phyloP scores from a whole-genome alignment of 1,139 yeast species.

The Magnusiomyces sp. region DNA sequence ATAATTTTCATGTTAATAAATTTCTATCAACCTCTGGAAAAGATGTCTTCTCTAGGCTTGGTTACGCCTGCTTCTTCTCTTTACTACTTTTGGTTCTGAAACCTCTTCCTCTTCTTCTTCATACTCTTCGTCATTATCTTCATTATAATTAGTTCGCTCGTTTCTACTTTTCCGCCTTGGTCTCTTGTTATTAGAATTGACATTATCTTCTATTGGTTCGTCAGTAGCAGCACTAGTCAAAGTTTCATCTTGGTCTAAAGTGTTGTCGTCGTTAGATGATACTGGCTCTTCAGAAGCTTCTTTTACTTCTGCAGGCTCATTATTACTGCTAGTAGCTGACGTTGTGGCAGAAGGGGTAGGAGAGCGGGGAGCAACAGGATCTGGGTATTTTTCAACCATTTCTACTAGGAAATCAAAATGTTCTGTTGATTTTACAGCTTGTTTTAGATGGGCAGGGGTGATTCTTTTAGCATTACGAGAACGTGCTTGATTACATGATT shows the following conservation, averaged over 20 bases:
- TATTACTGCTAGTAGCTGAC: conserved; percentile 5
- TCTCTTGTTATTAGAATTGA: background rate
- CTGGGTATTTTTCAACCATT: conserved; percentile 52
- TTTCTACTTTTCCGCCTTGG: too few species aligned
- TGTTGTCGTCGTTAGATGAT: background rate
- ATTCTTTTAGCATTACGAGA: conserved; percentile 72
- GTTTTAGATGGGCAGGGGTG: conserved; percentile 71
- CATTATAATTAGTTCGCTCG: too few species aligned
- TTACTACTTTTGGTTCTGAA: too few species aligned
- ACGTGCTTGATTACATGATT: conserved; percentile 71
- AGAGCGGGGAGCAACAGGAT: conserved; percentile 26
- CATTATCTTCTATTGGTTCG: too few species aligned
- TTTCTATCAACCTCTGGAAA: too few species aligned
- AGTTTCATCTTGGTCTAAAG: background rate
- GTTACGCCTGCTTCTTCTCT: too few species aligned
- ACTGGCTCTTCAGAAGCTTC: background rate
- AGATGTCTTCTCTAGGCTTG: too few species aligned
- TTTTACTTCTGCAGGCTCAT: conserved; percentile 3
- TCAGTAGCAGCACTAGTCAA: background rate
- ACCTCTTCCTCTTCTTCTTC: too few species aligned
- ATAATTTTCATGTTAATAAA: too few species aligned
- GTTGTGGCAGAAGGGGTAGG: conserved; percentile 7
- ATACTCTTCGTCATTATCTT: too few species aligned
- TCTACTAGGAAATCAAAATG: conserved; percentile 87
- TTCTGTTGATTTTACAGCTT: conserved; percentile 78